Conservation (phyloP, 768 basidiomycete genomes). For the Pleurotus citrinopileatus region DNA sequence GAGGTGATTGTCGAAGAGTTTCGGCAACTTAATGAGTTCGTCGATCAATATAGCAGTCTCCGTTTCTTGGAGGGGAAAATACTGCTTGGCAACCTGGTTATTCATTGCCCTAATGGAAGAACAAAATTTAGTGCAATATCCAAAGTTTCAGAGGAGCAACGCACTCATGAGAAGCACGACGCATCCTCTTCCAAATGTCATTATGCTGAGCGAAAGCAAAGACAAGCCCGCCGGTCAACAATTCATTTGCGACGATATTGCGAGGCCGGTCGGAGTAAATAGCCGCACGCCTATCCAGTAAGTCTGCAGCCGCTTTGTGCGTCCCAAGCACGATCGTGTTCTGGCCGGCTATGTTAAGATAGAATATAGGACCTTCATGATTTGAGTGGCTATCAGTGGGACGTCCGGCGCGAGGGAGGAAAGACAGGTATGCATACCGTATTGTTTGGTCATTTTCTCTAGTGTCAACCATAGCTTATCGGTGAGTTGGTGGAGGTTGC, state of each 20-base stretch:
- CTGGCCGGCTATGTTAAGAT: conserved; percentile 18
- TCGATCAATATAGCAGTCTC: conserved; percentile 12
- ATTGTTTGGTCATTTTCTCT: conserved; percentile 17
- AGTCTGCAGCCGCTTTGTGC: conserved; percentile 15
- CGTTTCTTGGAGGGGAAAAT: conserved; percentile 11
- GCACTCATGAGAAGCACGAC: conserved; percentile 15
- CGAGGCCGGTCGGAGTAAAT: conserved; percentile 23
- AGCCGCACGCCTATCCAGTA: conserved; percentile 20
- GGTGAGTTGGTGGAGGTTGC: conserved; percentile 17
- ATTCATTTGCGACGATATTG: conserved; percentile 23
- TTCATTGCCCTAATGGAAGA: conserved; percentile 11
- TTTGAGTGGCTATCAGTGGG: too few relatives aligned
- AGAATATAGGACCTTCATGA: conserved; percentile 15
- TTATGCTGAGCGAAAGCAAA: conserved; percentile 16
- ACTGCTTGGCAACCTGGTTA: conserved; percentile 11
- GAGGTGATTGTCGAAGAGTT: conserved; percentile 12
- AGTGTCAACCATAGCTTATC: conserved; percentile 16
- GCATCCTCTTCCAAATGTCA: conserved; percentile 14
- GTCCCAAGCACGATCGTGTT: conserved; percentile 13
- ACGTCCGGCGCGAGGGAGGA: background rate
- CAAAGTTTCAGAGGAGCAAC: conserved; percentile 3
- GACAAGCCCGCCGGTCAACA: conserved; percentile 18
- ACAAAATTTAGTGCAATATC: background rate
- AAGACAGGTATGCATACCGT: conserved; percentile 13
- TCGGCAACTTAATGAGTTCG: conserved; percentile 4